A percentile compares a stretch with the other conserved stretches of the same genome.
Evolutionary conservation across 805 yeast species (phyloP).

Genomic region (Saccharomycopsis capsularis): DNA sequence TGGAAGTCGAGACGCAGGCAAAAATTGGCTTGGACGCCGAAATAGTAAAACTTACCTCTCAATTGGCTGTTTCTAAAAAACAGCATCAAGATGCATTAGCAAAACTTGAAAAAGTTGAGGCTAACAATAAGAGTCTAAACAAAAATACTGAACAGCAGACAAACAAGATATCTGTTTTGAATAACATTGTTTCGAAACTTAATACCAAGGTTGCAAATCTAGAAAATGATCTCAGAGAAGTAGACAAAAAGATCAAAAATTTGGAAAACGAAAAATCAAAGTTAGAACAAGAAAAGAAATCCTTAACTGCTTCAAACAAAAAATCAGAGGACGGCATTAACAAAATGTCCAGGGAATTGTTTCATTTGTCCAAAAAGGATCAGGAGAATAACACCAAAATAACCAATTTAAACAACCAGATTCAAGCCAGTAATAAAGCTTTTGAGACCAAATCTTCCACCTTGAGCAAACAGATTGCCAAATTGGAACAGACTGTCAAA

Average conservation of each 20-base stretch:
- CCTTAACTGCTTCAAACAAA: constrained; percentile 35
- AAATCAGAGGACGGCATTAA: constrained; percentile 83
- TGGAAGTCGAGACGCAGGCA: constrained; percentile 20
- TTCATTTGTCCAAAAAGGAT: constrained; percentile 55
- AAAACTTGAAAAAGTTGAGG: constrained; percentile 17
- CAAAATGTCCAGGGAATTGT: constrained; percentile 80
- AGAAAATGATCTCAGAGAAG: constrained; percentile 17
- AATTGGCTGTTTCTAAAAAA: constrained; percentile 27
- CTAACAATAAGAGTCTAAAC: constrained; percentile 10
- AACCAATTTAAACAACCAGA: constrained; percentile 37
- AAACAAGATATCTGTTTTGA: constrained; percentile 9
- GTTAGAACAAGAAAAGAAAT: constrained; percentile 27
- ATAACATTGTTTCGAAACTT: constrained; percentile 10
- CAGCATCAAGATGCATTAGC: constrained; percentile 27
- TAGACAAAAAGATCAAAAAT: constrained; percentile 5
- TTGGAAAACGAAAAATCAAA: constrained; percentile 24
- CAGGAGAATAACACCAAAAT: constrained; percentile 41
- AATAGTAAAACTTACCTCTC: constrained; percentile 29
- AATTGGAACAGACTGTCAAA: constrained; percentile 23
- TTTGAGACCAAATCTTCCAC: constrained; percentile 30
- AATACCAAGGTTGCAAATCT: constrained; percentile 15
- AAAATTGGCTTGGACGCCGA: constrained; percentile 32
- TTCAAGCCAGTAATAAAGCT: constrained; percentile 28
- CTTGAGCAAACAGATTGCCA: constrained; percentile 22
- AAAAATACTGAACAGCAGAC: constrained; percentile 1